These are phyloP conservation scores for Madurella mycetomatis DNA, from an alignment of 2,329 filamentous ascomycete species.

Conservation along the genomic window DNA sequence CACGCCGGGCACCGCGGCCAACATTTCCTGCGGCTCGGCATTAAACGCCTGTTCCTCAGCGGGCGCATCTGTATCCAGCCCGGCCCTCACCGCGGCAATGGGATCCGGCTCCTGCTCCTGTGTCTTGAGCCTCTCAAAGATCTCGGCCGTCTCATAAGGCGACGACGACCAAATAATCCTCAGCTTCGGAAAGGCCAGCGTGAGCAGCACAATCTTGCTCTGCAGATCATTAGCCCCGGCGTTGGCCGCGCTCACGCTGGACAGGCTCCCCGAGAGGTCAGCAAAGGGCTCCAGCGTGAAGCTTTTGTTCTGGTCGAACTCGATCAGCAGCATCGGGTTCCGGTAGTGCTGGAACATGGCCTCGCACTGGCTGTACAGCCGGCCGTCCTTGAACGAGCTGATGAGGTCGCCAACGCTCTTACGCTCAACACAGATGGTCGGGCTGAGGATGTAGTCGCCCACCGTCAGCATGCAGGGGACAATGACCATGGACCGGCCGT, in stretches of 20 bases:
- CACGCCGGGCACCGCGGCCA: constrained; percentile 78
- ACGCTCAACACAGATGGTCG: constrained; percentile 86
- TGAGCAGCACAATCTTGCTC: constrained; percentile 85
- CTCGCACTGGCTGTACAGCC: constrained; percentile 87
- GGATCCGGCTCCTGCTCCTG: constrained; percentile 89
- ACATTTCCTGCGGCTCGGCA: constrained; percentile 83
- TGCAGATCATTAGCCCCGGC: constrained; percentile 68
- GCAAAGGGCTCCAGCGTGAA: constrained; percentile 87
- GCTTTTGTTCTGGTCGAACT: constrained; percentile 95
- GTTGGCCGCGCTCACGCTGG: constrained; percentile 56
- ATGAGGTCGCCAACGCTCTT: constrained; percentile 92
- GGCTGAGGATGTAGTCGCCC: constrained; percentile 90
- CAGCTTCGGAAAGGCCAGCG: constrained; percentile 82
- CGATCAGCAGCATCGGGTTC: constrained; percentile 84
- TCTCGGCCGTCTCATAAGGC: constrained; percentile 94
- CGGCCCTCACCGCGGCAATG: constrained; percentile 75
- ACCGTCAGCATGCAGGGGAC: constrained; percentile 96
- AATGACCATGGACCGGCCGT: constrained; percentile 81
- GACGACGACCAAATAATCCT: constrained; percentile 91
- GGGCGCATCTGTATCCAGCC: constrained; percentile 44
- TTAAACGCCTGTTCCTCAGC: constrained; percentile 72
- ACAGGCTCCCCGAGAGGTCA: constrained; percentile 58
- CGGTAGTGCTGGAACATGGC: constrained; percentile 94
- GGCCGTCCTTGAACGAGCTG: constrained; percentile 84
- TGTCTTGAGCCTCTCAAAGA: constrained; percentile 91